phyloP scores from a whole-genome alignment of 148 eudicot genomes.

The Selenicereus undatus region DNA sequence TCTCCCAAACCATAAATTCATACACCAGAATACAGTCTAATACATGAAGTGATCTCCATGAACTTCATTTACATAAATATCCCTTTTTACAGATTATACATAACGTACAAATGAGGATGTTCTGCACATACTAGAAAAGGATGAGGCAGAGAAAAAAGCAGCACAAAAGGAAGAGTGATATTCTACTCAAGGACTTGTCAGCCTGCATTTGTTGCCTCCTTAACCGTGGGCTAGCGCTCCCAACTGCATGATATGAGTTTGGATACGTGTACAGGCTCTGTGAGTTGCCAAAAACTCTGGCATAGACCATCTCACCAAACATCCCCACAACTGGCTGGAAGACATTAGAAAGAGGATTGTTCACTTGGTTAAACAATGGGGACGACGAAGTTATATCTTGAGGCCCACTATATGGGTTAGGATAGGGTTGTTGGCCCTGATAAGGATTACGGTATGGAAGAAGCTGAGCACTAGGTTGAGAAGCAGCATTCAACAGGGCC shows the following conservation, averaged over 20 bases:
- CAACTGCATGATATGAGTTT: slow-evolving; percentile 39
- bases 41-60: background rate
- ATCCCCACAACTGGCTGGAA: slow-evolving; percentile 41
- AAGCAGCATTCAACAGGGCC: slow-evolving; percentile 29
- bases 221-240: slow-evolving; percentile 42
- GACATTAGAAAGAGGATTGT: slow-evolving; percentile 22
- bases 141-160: slow-evolving; percentile 61
- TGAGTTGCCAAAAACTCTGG: slow-evolving; percentile 67
- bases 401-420: slow-evolving; percentile 6
- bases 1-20: background rate
- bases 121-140: slow-evolving; percentile 39
- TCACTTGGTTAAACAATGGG: slow-evolving; percentile 16
- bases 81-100: slow-evolving; percentile 21
- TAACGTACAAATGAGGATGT: slow-evolving; percentile 6
- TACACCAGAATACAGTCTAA: background rate
- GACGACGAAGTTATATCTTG: slow-evolving; percentile 28
- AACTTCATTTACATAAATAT: background rate
- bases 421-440: slow-evolving; percentile 22
- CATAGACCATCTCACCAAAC: slow-evolving; percentile 83
- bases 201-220: slow-evolving; percentile 59
- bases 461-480: slow-evolving; percentile 33
- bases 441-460: slow-evolving; percentile 36
- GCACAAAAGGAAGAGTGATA: slow-evolving; percentile 57
- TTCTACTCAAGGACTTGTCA: slow-evolving; percentile 55
- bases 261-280: slow-evolving; percentile 41